These are phyloP conservation scores for Fusarium nelsonii DNA, from an alignment of 2,329 filamentous ascomycete species.

Conservation along the genomic window DNA sequence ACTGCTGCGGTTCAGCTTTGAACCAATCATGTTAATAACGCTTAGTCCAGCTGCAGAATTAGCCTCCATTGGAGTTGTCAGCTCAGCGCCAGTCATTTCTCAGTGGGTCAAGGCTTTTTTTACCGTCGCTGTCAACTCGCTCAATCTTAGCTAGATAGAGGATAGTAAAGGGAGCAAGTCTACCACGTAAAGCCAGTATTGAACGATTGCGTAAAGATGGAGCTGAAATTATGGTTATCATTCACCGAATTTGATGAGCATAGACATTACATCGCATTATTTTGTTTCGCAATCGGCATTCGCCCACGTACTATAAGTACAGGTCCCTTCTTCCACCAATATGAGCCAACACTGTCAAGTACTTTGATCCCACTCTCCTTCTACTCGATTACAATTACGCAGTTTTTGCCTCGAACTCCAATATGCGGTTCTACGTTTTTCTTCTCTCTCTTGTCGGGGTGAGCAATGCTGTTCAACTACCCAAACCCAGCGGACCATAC, in stretches of 20 bases:
- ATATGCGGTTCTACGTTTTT: conserved; percentile 39
- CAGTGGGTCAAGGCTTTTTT: not conserved
- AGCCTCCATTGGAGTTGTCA: not conserved
- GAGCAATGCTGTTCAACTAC: conserved; percentile 45
- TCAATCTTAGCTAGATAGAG: conserved; percentile 17
- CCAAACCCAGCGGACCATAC: conserved; percentile 50
- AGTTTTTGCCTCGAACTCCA: not conserved
- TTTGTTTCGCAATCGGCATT: no score
- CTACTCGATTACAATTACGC: not conserved
- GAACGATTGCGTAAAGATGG: not conserved
- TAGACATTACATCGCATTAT: not conserved
- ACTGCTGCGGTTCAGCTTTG: not conserved
- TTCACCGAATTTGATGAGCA: no score
- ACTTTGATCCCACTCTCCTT: not conserved
- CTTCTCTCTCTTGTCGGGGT: conserved; percentile 29
- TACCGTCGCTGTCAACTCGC: conserved; percentile 13
- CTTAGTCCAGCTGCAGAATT: not conserved
- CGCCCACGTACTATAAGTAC: not conserved
- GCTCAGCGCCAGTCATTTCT: not conserved
- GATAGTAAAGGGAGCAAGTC: not conserved
- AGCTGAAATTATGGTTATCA: not conserved
- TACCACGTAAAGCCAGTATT: not conserved
- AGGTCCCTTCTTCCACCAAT: not conserved
- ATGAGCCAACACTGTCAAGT: not conserved
- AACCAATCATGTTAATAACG: conserved; percentile 9